Base-by-base conservation (phyloP, 2,329 filamentous ascomycete genomes). In the Trichocomaceae sp. region DNA sequence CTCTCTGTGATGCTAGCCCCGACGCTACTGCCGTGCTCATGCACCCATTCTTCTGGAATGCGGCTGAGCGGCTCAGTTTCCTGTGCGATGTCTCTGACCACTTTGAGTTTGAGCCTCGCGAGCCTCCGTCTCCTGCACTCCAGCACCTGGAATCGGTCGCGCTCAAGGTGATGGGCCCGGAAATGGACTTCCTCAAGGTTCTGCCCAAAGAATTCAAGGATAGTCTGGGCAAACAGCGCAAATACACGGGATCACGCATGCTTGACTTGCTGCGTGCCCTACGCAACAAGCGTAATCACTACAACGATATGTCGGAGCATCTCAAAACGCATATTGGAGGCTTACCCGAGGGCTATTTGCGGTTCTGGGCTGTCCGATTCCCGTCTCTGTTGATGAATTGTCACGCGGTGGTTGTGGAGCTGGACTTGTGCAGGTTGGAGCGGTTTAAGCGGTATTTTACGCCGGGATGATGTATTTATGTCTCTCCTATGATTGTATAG, bases 1-100 rank as follows among this genome's bases (percentile, higher is more conserved):
- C 45, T 64, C 56, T n/a, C n/a, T n/a, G n/a, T 62, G 42, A 47
- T 15, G n/a, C 20, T 49, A 72, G 73, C 15, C 91, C 95, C 0
- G 83, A 83, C 23, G 88, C 91, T 0, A 78, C 80, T 15, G 84
- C 91, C 29, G 87, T 96, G 55, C 83, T 96, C 78, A 84, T 88
- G 0, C 93, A 99, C 64, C 93, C 93, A 0, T 99, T 97, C 77
- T 99, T 99, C 77, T 99, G 93, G 93, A 77, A 86, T 0, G 75
- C 89, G 0, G 92, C 95, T 68, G 93, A 95, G 68, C 85, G 91
- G 8, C 82, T 99, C 6, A 83, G 83, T 9, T 99, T 99, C 71
- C 79, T 99, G n/a, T 96, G 91, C 66, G 91, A 96, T 60, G 90
- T 95, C 8, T 96, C 90, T 0, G 93, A 99, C 69, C 89, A 95